Evolutionary conservation across 257 asterid species (phyloP), one percentile per base, ranked within the genome.

Genomic region (Capsicum pubescens): DNA sequence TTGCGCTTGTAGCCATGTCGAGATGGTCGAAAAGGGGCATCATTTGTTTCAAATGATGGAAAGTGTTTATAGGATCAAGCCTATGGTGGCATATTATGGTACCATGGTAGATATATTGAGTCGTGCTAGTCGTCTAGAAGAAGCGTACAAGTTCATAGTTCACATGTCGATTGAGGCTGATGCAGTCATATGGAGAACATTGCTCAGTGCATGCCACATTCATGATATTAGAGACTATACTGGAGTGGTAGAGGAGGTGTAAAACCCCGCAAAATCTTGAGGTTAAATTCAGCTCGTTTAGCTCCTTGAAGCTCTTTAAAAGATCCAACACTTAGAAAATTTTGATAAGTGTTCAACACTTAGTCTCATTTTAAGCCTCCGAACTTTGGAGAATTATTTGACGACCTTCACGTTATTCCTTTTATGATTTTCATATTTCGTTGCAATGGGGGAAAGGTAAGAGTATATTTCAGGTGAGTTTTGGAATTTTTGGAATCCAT

Each of bases 1-100:
- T 72, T 89, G 91, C 82, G 98, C 99, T 9, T 95, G 98, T 70
- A 94, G 95, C 90, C 97, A 94, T 81, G 91, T 90, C 1, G 98
- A 98, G 8, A 56, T 92, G 54, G 92, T 90, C 17, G 89, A 90
- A 76, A 91, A 92, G 1, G 98, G 97, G 44, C 58, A 82, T 14
- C 71, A 35, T 5, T 88, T 89, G 69, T 91, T 95, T 32, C 72
- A 77, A 9, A 91, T 90, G 46, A 95, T 95, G 98, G 91, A 92
- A 87, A 84, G 21, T 55, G 67, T 88, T 21, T 72, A 91, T 55
- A 84, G 83, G 85, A 91, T 92, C 83, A 91, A 93, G 83, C 97
- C 98, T 54, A 64, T 14, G 60, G 88, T 92, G 91, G 91, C 68
- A 35, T 97, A 95, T 87, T 93, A 83, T 61, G 92, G 98, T 74